A percentile compares a stretch with the other conserved stretches of the same genome.
These are phyloP conservation scores for Candida vartiovaarae DNA, from an alignment of 805 yeast genomes.

Conservation along the genomic window DNA sequence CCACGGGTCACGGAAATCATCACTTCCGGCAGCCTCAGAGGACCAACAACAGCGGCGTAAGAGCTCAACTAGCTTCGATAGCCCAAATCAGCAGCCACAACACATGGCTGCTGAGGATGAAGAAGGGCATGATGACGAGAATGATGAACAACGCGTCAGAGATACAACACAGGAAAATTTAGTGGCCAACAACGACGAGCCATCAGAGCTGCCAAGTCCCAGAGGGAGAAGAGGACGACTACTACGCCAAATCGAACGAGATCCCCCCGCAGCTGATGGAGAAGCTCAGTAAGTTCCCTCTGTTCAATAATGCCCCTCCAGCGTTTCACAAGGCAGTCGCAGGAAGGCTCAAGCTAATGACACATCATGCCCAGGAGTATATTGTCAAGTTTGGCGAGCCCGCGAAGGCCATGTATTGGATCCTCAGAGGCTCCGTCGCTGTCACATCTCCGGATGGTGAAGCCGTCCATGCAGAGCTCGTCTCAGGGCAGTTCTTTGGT, in stretches of 20 bases:
- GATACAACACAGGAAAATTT: too few species aligned
- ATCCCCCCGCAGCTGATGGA: conserved; percentile 51
- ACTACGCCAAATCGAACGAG: conserved; percentile 6
- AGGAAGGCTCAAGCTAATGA: conserved; percentile 48
- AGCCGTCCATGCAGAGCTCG: conserved; percentile 61
- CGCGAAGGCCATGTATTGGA: conserved; percentile 75
- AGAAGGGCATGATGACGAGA: too few species aligned
- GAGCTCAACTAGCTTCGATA: too few species aligned
- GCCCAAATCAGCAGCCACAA: too few species aligned
- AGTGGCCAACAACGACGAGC: too few species aligned
- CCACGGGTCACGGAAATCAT: neutral
- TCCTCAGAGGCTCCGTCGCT: conserved; percentile 66
- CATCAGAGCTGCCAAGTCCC: neutral
- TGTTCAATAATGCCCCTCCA: conserved; percentile 61
- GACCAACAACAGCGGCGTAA: too few species aligned
- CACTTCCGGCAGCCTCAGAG: neutral
- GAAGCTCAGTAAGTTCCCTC: conserved; percentile 49
- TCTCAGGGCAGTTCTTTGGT: conserved; percentile 68
- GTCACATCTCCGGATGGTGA: conserved; percentile 76
- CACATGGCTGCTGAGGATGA: too few species aligned
- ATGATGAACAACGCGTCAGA: too few species aligned
- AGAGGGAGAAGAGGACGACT: conserved; percentile 9
- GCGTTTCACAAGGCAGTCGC: conserved; percentile 56
- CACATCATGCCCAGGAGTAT: conserved; percentile 60
- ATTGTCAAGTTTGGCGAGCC: conserved; percentile 68